phyloP scores from a whole-genome alignment of 2,329 filamentous ascomycete genomes.

The Colletotrichum costaricense region DNA sequence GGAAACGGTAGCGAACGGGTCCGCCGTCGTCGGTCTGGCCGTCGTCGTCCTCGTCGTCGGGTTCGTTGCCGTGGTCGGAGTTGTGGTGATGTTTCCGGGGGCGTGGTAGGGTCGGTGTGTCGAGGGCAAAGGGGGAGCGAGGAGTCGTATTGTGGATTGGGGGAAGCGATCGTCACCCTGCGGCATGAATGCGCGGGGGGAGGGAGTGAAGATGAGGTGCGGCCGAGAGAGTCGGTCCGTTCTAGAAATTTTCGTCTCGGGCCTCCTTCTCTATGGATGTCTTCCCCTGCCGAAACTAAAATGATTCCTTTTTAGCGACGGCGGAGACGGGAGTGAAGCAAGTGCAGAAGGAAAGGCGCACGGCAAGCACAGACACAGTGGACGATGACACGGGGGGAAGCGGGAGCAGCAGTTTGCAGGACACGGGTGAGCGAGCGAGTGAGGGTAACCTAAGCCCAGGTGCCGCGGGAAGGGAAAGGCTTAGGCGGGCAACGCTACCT shows the following conservation, averaged over 20 bases:
- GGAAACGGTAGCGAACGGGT: constrained; percentile 4
- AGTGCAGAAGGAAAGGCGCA: constrained; percentile 18
- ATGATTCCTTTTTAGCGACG: constrained; percentile 28
- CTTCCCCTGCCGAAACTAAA: constrained; percentile 36
- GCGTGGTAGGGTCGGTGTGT: constrained; percentile 17
- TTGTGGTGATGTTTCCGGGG: constrained; percentile 8
- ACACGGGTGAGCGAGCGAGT: too few relatives aligned
- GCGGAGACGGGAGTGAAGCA: constrained; percentile 22
- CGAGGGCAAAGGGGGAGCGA: constrained; percentile 17
- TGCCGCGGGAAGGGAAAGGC: neutral
- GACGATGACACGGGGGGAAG: constrained; percentile 1
- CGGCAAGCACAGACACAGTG: constrained; percentile 14
- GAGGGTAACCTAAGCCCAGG: neutral
- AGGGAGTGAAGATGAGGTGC: constrained; percentile 12
- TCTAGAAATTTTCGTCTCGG: constrained; percentile 28
- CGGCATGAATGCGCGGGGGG: constrained; percentile 37
- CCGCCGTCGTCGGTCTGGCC: neutral
- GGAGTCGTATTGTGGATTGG: constrained; percentile 24
- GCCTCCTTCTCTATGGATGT: constrained; percentile 25
- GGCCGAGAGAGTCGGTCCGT: constrained; percentile 30
- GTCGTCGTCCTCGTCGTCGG: constrained; percentile 8
- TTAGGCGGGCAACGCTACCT: neutral
- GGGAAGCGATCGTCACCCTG: constrained; percentile 32
- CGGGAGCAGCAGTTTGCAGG: too few relatives aligned
- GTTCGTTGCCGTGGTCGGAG: neutral